Evolutionary conservation across 2,329 filamentous ascomycete genomes (phyloP), one percentile per base, ranked within the genome.

Genomic region (Diplodia corticola): DNA sequence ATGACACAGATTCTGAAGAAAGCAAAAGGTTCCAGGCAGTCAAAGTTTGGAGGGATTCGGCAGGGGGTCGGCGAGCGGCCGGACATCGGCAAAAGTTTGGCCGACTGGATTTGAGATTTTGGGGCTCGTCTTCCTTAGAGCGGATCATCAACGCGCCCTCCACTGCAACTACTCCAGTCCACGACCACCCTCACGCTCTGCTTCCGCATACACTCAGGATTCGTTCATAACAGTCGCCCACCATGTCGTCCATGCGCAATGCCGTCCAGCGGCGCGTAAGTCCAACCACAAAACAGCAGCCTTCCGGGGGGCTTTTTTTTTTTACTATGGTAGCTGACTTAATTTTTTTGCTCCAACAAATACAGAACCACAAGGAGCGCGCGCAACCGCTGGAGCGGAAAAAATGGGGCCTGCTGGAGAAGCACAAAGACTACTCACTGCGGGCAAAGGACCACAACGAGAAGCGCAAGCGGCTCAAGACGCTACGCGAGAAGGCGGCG

Each of bases 361-460:
- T 92, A 79, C 92, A 92, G 75, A 90, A 92, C 71, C 94, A 98
- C 80, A 87, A 89, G 72, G 95, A 98, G 84, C 90, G 95, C 73
- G 91, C 91, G 40, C 95, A 98, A 78, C 91, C 93, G 48, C 80
- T 87, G 69, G 91, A 93, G 76, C 91, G 95, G 63, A 83, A 89
- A 70, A 92, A 92, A 82, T 92, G 93, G 80, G 95, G 95, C 70
- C 86, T 98, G 24, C 88, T 98, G 68, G 95, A 98, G 79, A 98
- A 99, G 82, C 91, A 95, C 85, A 97, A 97, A 82, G 87, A 89
- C 78, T 89, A 89, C 80, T 84, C 85, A 68, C 84, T 89, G 66
- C 86, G 87, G 63, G 87, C 87, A 20, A 81, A 82, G 75, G 87
- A 89, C 78, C 87, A 88, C 80, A 86, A 87, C 71, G 74, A 78